phyloP scores from a whole-genome alignment of 176 grass and related monocot genomes.

The Oryza brachyantha region DNA sequence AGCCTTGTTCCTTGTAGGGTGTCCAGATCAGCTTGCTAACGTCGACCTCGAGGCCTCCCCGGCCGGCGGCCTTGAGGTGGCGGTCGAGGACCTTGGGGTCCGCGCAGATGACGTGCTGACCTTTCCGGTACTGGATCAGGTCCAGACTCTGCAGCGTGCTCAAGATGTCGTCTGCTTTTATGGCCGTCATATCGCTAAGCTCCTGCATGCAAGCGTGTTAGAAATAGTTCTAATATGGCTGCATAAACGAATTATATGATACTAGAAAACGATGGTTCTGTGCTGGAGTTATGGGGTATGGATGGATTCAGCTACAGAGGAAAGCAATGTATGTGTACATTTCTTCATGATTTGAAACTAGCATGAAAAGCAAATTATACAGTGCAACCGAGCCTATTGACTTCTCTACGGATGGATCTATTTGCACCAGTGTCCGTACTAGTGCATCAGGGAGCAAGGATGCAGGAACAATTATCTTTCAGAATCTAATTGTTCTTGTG shows the following conservation, averaged over 20 bases:
- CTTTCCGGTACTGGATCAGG: constrained; percentile 92
- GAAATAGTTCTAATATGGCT: no score
- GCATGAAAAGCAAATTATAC: not conserved
- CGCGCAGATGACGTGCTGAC: constrained; percentile 92
- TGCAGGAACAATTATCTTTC: constrained; percentile 23
- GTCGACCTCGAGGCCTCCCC: constrained; percentile 85
- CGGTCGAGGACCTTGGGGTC: constrained; percentile 93
- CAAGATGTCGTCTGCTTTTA: constrained; percentile 92
- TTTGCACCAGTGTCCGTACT: not conserved
- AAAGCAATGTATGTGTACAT: not conserved
- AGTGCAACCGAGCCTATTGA: not conserved
- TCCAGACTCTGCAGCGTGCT: constrained; percentile 83
- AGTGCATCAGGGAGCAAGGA: constrained; percentile 11
- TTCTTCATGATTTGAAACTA: not conserved
- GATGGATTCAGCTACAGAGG: constrained; percentile 3
- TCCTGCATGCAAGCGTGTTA: constrained; percentile 51
- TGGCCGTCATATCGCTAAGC: constrained; percentile 95
- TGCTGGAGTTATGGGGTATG: not conserved
- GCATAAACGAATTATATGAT: no score
- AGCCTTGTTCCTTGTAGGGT: constrained; percentile 95
- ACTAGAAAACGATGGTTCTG: not conserved
- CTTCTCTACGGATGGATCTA: not conserved
- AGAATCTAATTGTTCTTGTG: constrained; percentile 34
- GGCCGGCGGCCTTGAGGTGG: constrained; percentile 86
- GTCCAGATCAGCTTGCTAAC: constrained; percentile 98